Evolutionary conservation across 148 eudicot species (phyloP).

Genomic region (Vaccinium macrocarpon): DNA sequence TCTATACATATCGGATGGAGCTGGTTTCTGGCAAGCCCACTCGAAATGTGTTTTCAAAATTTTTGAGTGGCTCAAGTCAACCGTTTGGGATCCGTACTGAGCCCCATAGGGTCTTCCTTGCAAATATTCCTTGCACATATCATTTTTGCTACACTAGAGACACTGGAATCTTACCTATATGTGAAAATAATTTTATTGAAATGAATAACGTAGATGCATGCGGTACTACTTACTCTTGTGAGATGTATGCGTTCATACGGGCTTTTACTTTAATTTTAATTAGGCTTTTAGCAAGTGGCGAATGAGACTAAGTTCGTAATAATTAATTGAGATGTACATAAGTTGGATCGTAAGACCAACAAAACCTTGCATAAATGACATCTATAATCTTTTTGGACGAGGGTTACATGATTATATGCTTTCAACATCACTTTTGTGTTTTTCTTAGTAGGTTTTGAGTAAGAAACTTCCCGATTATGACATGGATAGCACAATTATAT

Average conservation of each 20-base stretch:
- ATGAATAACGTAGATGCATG: background rate
- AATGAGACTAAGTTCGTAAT: background rate
- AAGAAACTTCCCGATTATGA: background rate
- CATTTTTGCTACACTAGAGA: background rate
- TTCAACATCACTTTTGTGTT: background rate
- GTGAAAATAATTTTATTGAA: background rate
- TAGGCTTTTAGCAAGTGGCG: background rate
- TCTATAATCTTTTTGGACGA: background rate
- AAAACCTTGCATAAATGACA: background rate
- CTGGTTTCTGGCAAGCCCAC: too few species aligned
- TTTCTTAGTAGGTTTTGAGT: background rate
- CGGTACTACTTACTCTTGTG: background rate
- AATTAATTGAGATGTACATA: background rate
- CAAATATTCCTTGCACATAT: too few species aligned
- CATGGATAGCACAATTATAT: background rate
- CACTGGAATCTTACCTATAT: background rate
- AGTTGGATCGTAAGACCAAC: background rate
- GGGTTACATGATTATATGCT: background rate
- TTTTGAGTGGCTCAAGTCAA: too few species aligned
- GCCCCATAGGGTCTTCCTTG: too few species aligned
- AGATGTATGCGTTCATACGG: background rate
- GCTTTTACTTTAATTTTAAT: background rate
- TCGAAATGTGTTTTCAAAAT: too few species aligned
- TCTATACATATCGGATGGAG: too few species aligned
- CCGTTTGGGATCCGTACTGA: too few species aligned